These are phyloP conservation scores for Chrysanthemum makinoi DNA, from an alignment of 129 eudicot species.

Conservation along the genomic window DNA sequence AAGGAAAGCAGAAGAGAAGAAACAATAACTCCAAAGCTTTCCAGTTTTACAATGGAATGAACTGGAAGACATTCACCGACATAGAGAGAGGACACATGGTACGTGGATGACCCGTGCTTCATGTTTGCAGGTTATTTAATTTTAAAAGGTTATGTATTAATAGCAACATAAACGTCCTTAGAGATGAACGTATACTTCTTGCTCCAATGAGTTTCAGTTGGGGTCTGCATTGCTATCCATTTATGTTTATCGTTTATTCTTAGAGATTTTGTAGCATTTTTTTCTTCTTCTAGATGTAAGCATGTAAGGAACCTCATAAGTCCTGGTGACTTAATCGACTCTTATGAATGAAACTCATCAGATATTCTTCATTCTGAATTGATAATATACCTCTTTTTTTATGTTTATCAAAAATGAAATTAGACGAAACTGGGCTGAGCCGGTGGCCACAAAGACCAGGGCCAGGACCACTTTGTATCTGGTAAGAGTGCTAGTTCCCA, in stretches of 20 bases:
- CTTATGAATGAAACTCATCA: neutral
- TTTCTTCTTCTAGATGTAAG: neutral
- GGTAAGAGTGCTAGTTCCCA: too few relatives aligned
- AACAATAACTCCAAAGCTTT: slow-evolving; percentile 21
- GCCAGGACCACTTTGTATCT: too few relatives aligned
- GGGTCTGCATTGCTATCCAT: neutral
- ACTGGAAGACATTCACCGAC: slow-evolving; percentile 5
- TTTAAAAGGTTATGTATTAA: neutral
- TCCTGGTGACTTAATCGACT: neutral
- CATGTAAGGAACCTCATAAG: neutral
- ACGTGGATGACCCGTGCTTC: slow-evolving; percentile 19
- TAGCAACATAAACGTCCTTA: neutral
- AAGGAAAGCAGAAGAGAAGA: slow-evolving; percentile 37
- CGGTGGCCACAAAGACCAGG: too few relatives aligned
- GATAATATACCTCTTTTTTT: neutral
- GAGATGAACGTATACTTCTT: neutral
- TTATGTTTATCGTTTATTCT: neutral
- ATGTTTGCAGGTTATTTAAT: slow-evolving; percentile 16
- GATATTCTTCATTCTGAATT: neutral
- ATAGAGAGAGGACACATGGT: neutral
- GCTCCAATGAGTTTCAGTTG: neutral
- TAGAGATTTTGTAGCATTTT: neutral
- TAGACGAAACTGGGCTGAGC: too few relatives aligned
- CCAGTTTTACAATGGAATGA: neutral
- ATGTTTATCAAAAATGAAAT: too few relatives aligned